A percentile compares a stretch with the other conserved stretches of the same genome.
Evolutionary conservation across 768 basidiomycete species (phyloP).

Genomic region (Suillus americanus): DNA sequence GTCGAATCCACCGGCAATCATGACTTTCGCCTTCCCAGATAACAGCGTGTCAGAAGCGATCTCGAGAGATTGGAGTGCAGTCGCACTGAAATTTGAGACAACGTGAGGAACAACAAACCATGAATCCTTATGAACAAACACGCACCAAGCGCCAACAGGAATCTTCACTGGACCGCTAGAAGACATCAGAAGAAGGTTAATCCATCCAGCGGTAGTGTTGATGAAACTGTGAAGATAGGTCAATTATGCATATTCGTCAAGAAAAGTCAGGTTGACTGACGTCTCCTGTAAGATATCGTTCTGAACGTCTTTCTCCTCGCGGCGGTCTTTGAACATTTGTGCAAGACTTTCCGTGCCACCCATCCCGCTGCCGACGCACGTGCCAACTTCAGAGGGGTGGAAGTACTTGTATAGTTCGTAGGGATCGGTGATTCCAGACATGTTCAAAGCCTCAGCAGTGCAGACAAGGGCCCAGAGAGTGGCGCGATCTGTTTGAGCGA

Average conservation of each 20-base stretch:
- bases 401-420: slow-evolving; percentile 97
- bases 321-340: slow-evolving; percentile 99
- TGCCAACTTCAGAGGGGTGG: slow-evolving; percentile 96
- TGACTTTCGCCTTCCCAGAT: slow-evolving; percentile 96
- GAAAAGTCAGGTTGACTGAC: slow-evolving; percentile 44
- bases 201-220: slow-evolving; percentile 98
- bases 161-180: slow-evolving; percentile 99
- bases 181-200: slow-evolving; percentile 91
- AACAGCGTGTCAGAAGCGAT: slow-evolving; percentile 96
- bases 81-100: slow-evolving; percentile 58
- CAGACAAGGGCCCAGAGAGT: slow-evolving; percentile 94
- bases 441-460: slow-evolving; percentile 93
- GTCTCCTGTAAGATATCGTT: slow-evolving; percentile 99
- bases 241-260: slow-evolving; percentile 7
- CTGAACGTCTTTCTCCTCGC: slow-evolving; percentile 97
- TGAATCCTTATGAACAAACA: slow-evolving; percentile 10
- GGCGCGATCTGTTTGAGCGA: slow-evolving; percentile 89
- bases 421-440: slow-evolving; percentile 96
- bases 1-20: slow-evolving; percentile 99
- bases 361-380: slow-evolving; percentile 95
- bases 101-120: slow-evolving; percentile 6
- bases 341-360: slow-evolving; percentile 89
- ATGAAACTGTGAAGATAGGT: slow-evolving; percentile 68
- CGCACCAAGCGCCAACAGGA: slow-evolving; percentile 96
- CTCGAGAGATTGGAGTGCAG: slow-evolving; percentile 95